Evolutionary conservation across 2,329 filamentous ascomycete genomes (phyloP).

Genomic region (Dendryphion nanum): DNA sequence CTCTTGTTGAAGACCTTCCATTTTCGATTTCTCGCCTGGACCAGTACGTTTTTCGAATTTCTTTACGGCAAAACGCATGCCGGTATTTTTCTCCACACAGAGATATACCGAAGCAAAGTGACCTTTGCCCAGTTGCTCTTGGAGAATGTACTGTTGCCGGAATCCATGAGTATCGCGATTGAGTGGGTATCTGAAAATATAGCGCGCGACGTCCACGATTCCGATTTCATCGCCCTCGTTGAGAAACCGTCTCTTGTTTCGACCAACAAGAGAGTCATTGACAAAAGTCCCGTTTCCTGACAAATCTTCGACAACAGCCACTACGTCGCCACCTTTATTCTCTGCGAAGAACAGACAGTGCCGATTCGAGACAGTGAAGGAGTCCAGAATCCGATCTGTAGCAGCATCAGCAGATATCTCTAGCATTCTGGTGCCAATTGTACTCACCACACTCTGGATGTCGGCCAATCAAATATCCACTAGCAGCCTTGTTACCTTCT

Average conservation of each 20-base stretch:
- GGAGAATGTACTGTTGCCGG: constrained; percentile 78
- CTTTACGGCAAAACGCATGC: constrained; percentile 86
- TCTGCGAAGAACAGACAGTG: constrained; percentile 70
- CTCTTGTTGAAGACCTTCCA: constrained; percentile 87
- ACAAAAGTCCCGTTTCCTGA: constrained; percentile 97
- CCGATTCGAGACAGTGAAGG: constrained; percentile 82
- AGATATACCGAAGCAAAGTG: constrained; percentile 94
- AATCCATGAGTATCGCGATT: constrained; percentile 66
- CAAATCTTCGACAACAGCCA: constrained; percentile 84
- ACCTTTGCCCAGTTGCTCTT: constrained; percentile 86
- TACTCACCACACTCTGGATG: constrained; percentile 88
- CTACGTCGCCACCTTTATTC: constrained; percentile 55
- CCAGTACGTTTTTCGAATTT: constrained; percentile 84
- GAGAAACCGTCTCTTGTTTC: constrained; percentile 87
- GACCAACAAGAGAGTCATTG: constrained; percentile 85
- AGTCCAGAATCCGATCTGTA: constrained; percentile 69
- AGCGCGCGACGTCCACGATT: constrained; percentile 79
- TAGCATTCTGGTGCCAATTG: constrained; percentile 12
- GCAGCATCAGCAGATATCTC: not conserved
- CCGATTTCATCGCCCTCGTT: constrained; percentile 89
- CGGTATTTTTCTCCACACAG: constrained; percentile 81
- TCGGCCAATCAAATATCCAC: constrained; percentile 87
- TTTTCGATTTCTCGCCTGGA: constrained; percentile 79
- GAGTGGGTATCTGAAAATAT: constrained; percentile 83
- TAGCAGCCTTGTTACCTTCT: constrained; percentile 59